These are phyloP conservation scores for Kernera saxatilis DNA, from an alignment of 345 rosid species.

Conservation along the genomic window DNA sequence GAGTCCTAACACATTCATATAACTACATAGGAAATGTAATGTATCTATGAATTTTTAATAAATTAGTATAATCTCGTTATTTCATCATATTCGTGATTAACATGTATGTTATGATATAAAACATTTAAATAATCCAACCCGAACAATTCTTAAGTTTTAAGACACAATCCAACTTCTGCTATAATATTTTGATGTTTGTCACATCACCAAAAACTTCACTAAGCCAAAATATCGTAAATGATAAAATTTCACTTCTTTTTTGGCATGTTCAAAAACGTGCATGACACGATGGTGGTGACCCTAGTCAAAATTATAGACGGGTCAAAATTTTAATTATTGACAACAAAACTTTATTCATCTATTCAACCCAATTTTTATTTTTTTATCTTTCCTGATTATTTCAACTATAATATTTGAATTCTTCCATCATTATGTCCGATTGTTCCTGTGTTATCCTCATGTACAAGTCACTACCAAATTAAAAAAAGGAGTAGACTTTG, in stretches of 20 bases:
- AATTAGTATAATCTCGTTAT: neutral
- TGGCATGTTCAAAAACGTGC: neutral
- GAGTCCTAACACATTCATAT: neutral
- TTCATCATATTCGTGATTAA: too few species aligned
- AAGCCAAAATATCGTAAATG: neutral
- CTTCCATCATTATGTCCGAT: neutral
- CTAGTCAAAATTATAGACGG: neutral
- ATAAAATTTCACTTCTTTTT: neutral
- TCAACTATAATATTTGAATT: neutral
- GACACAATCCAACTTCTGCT: neutral
- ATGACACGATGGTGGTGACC: neutral
- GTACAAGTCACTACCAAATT: neutral
- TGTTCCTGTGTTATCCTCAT: neutral
- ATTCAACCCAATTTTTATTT: neutral
- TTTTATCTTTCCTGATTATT: neutral
- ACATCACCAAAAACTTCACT: neutral
- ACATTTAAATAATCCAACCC: too few species aligned
- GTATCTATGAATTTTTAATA: neutral
- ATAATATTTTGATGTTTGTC: neutral
- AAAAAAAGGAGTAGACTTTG: conserved; percentile 1
- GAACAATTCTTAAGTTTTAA: too few species aligned
- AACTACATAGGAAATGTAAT: too few species aligned
- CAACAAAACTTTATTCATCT: neutral
- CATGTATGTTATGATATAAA: too few species aligned
- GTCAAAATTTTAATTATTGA: neutral